Percentiles rank a stretch among this genome's conserved stretches.
Conservation (phyloP, 2,329 filamentous ascomycete genomes). For the Aspergillus sp. region DNA sequence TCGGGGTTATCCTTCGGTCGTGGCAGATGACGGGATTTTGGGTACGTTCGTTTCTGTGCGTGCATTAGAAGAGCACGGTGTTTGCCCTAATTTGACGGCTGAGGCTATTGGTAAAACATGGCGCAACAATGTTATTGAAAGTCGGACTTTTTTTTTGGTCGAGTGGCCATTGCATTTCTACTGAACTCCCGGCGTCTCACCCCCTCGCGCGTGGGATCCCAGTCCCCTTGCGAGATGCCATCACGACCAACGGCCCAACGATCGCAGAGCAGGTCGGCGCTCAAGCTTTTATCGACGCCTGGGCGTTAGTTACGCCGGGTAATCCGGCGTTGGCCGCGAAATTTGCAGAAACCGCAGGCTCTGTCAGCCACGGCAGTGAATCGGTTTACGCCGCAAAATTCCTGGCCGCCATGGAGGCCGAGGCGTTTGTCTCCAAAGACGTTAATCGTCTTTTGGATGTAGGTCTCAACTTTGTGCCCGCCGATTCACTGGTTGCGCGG, state of each 20-base stretch:
- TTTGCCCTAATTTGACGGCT: not conserved
- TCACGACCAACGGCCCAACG: not conserved
- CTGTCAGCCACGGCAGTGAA: not conserved
- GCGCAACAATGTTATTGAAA: not conserved
- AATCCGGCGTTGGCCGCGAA: not conserved
- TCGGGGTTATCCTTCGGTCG: not conserved
- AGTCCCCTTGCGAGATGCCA: not conserved
- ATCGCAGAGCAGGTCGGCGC: not conserved
- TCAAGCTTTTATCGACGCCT: not conserved
- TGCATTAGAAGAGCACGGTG: not conserved
- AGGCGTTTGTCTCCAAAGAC: not conserved
- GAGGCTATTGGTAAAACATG: not conserved
- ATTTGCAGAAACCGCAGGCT: not conserved
- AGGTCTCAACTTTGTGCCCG: not conserved
- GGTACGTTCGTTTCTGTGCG: not conserved
- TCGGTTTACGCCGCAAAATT: not conserved
- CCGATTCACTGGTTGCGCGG: not conserved
- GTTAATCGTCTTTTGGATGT: not conserved
- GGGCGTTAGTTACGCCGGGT: not conserved
- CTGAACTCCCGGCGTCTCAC: not conserved
- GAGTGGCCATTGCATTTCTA: not conserved
- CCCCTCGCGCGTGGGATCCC: not conserved
- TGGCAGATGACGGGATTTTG: not conserved
- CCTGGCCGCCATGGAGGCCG: not conserved
- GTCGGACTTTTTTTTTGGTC: not conserved